Percentiles rank a stretch among this genome's conserved stretches.
phyloP scores from a whole-genome alignment of 177 flowering plant genomes.

The Vitis hybrid region DNA sequence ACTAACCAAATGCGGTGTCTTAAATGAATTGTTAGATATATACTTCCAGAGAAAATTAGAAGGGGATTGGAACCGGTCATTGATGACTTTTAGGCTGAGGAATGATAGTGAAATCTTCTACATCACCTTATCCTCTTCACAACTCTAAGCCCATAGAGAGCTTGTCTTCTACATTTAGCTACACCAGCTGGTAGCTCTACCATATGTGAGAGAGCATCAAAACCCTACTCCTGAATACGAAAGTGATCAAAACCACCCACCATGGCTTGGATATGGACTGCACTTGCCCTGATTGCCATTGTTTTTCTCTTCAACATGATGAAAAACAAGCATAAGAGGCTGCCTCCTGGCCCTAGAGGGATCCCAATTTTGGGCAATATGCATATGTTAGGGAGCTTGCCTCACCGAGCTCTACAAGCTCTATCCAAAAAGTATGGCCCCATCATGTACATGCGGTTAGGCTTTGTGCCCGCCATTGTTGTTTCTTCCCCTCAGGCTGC shows the following conservation, averaged over 20 bases:
- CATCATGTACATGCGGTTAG: slow-evolving; percentile 43
- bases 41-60: too few species aligned
- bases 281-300: neutral
- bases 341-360: slow-evolving; percentile 6
- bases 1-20: too few species aligned
- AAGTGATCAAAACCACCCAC: neutral
- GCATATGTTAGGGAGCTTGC: slow-evolving; percentile 29
- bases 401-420: slow-evolving; percentile 28
- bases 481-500: slow-evolving; percentile 48
- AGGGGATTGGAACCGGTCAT: too few species aligned
- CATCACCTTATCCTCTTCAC: too few species aligned
- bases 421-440: slow-evolving; percentile 42
- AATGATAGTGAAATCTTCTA: too few species aligned
- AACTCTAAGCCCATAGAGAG: too few species aligned
- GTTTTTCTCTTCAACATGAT: slow-evolving; percentile 1
- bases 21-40: too few species aligned
- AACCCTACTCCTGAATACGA: too few species aligned
- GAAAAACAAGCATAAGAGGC: slow-evolving; percentile 1
- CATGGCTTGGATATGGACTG: slow-evolving; percentile 7
- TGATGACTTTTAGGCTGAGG: too few species aligned
- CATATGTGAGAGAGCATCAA: too few species aligned
- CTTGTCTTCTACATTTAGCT: too few species aligned
- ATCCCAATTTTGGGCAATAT: slow-evolving; percentile 41
- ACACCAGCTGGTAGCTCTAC: too few species aligned
- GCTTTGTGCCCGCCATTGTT: slow-evolving; percentile 28